Percentiles rank a stretch among this genome's conserved stretches.
These are phyloP conservation scores for Puccinia novopanici DNA, from an alignment of 1,284 basidiomycete genomes.

Conservation along the genomic window DNA sequence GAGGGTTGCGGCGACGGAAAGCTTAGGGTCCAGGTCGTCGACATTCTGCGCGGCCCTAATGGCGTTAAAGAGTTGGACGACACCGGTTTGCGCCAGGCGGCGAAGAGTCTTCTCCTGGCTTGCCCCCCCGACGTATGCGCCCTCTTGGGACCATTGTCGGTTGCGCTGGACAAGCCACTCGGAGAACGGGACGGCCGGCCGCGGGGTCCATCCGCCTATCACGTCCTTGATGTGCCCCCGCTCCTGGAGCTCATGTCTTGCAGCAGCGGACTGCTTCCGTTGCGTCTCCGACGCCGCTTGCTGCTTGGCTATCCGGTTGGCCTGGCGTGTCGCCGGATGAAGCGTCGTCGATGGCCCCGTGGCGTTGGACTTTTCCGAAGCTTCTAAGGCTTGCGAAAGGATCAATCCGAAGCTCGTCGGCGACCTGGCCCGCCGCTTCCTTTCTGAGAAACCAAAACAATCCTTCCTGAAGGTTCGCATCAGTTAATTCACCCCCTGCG, in stretches of 20 bases:
- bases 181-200: constrained; percentile 56
- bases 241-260: constrained; percentile 55
- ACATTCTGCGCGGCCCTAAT: constrained; percentile 57
- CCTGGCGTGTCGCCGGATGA: constrained; percentile 17
- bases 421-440: constrained; percentile 48
- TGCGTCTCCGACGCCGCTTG: constrained; percentile 19
- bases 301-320: constrained; percentile 41
- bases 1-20: constrained; percentile 52
- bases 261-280: constrained; percentile 48
- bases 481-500: constrained; percentile 13
- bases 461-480: not conserved
- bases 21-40: constrained; percentile 52
- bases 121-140: constrained; percentile 52
- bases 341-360: constrained; percentile 42
- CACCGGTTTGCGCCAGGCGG: constrained; percentile 57
- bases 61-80: constrained; percentile 58
- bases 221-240: constrained; percentile 57
- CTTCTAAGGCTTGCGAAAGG: constrained; percentile 38
- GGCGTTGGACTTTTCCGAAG: constrained; percentile 35
- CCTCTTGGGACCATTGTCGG: constrained; percentile 24
- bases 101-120: constrained; percentile 57
- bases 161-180: constrained; percentile 54
- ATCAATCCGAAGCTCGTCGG: constrained; percentile 44
- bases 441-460: constrained; percentile 28
- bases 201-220: constrained; percentile 57